phyloP scores from a whole-genome alignment of 345 rosid genomes.

The Corchorus olitorius region DNA sequence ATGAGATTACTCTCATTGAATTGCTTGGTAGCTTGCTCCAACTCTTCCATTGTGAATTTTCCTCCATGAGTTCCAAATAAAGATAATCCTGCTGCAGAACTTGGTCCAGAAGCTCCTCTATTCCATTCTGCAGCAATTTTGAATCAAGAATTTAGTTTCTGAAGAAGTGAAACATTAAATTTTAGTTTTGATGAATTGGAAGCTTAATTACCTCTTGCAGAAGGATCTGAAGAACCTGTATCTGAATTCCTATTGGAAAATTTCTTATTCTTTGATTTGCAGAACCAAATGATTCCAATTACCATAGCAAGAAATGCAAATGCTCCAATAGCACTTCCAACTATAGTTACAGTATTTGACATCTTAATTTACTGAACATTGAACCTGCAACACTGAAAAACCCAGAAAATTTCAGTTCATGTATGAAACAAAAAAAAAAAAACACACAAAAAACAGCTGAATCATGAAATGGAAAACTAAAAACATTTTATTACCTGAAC shows the following conservation, averaged over 20 bases:
- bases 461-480: background rate
- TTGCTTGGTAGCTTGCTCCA: slow-evolving; percentile 55
- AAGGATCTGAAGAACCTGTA: slow-evolving; percentile 59
- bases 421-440: background rate
- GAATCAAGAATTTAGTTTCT: background rate
- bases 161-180: background rate
- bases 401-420: slow-evolving; percentile 12
- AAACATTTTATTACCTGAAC: slow-evolving; percentile 13
- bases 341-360: slow-evolving; percentile 41
- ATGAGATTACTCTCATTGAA: slow-evolving; percentile 46
- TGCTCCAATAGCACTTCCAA: slow-evolving; percentile 45
- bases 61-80: slow-evolving; percentile 32
- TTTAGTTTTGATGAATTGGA: background rate
- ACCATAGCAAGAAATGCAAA: slow-evolving; percentile 35
- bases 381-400: slow-evolving; percentile 28
- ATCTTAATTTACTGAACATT: slow-evolving; percentile 30
- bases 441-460: background rate
- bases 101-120: slow-evolving; percentile 32
- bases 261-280: slow-evolving; percentile 32
- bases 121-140: slow-evolving; percentile 37
- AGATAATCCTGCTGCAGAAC: slow-evolving; percentile 33
- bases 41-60: slow-evolving; percentile 53
- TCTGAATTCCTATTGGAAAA: slow-evolving; percentile 42
- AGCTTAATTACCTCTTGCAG: slow-evolving; percentile 39
- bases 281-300: slow-evolving; percentile 40